Evolutionary conservation across 257 asterid genomes (phyloP).

Genomic region (Solanum ahanhuiri): DNA sequence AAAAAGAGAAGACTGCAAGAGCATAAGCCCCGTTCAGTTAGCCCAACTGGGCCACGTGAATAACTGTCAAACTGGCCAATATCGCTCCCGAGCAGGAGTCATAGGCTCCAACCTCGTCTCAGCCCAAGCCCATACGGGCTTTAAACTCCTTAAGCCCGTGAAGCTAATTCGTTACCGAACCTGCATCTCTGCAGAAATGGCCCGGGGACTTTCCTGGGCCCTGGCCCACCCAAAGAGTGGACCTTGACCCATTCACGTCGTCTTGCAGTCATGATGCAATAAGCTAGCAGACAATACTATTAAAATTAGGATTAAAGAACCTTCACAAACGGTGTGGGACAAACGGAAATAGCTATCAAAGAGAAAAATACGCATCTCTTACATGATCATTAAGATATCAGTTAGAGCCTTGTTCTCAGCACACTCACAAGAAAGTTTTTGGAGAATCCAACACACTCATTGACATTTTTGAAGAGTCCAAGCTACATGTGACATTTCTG

Average conservation of each 20-base stretch:
- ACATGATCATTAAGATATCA: neutral
- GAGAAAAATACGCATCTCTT: neutral
- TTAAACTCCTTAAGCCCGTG: neutral
- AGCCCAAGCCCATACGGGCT: neutral
- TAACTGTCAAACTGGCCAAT: neutral
- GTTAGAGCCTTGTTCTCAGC: neutral
- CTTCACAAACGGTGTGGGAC: neutral
- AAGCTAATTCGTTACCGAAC: neutral
- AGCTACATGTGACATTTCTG: too few species aligned
- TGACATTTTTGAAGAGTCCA: too few species aligned
- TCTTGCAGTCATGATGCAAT: neutral
- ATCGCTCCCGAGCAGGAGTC: neutral
- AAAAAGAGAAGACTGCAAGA: neutral
- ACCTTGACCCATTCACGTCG: neutral
- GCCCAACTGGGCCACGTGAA: neutral
- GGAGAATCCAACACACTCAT: too few species aligned
- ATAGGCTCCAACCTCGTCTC: slow-evolving; percentile 6
- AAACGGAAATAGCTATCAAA: neutral
- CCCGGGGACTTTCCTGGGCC: neutral
- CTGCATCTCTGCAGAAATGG: neutral
- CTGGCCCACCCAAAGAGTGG: rapidly evolving
- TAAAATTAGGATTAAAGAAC: neutral
- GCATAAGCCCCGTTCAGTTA: slow-evolving; percentile 11
- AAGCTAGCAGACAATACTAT: rapidly evolving
- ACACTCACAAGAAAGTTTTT: neutral